Conservation (phyloP, 352 stramenopile species). For the Phytophthora cryptogea region DNA sequence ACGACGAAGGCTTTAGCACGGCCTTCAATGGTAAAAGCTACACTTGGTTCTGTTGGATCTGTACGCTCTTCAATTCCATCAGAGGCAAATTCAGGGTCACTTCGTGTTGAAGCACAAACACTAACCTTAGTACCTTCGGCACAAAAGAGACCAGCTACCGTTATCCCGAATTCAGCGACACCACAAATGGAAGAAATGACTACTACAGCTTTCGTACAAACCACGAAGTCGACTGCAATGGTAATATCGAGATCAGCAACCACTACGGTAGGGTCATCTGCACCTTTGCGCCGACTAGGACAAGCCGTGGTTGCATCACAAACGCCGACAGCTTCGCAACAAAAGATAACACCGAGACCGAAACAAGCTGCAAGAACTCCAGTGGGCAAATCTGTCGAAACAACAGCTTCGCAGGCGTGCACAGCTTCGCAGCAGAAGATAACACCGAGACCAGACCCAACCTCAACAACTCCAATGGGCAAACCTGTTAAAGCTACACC, state of each 20-base stretch:
- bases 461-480: too few species aligned
- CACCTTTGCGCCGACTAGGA: neutral
- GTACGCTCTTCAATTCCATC: constrained; percentile 2
- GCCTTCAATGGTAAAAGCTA: neutral
- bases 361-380: neutral
- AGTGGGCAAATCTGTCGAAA: neutral
- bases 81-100: neutral
- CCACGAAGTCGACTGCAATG: constrained; percentile 2
- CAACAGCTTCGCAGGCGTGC: neutral
- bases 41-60: neutral
- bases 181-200: neutral
- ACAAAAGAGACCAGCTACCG: constrained; percentile 1
- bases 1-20: constrained; percentile 1
- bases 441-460: neutral
- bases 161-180: constrained; percentile 1
- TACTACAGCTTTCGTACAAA: neutral
- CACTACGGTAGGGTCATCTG: neutral
- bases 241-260: neutral
- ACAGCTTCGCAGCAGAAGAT: neutral
- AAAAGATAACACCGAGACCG: neutral
- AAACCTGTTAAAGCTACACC: neutral
- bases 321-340: neutral
- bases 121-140: neutral
- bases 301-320: too few species aligned
- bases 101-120: neutral